A percentile compares a stretch with the other conserved stretches of the same genome.
These are phyloP conservation scores for Pythium monospermum DNA, from an alignment of 352 stramenopile genomes.

Conservation along the genomic window DNA sequence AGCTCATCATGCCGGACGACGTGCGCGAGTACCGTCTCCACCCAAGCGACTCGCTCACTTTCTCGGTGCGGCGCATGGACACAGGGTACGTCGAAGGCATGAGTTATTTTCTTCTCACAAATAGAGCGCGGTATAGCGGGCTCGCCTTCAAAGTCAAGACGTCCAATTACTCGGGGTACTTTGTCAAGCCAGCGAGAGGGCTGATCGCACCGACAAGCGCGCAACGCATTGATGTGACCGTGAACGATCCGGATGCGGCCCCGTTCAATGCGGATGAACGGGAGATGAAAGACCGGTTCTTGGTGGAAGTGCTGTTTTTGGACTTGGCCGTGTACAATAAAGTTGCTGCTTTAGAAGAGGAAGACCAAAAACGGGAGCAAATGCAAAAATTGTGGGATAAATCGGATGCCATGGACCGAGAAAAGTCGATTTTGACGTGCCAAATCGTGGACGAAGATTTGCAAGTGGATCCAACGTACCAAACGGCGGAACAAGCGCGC, in stretches of 20 bases:
- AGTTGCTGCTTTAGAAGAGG: slow-evolving; percentile 36
- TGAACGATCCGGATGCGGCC: slow-evolving; percentile 35
- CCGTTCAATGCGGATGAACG: slow-evolving; percentile 37
- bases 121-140: slow-evolving; percentile 40
- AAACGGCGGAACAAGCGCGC: slow-evolving; percentile 18
- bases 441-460: slow-evolving; percentile 21
- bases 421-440: slow-evolving; percentile 11
- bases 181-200: slow-evolving; percentile 63
- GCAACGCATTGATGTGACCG: slow-evolving; percentile 52
- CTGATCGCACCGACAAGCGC: slow-evolving; percentile 54
- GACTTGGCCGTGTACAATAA: slow-evolving; percentile 31
- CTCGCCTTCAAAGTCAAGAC: slow-evolving; percentile 78
- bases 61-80: background rate
- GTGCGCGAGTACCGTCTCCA: slow-evolving; percentile 13
- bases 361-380: slow-evolving; percentile 27
- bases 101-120: slow-evolving; percentile 58
- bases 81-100: slow-evolving; percentile 26
- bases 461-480: slow-evolving; percentile 9
- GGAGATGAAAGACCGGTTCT: slow-evolving; percentile 62
- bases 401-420: slow-evolving; percentile 7
- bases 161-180: slow-evolving; percentile 71
- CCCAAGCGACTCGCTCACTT: slow-evolving; percentile 12
- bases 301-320: slow-evolving; percentile 62
- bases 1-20: slow-evolving; percentile 12
- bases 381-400: slow-evolving; percentile 37